Conservation (phyloP, 176 grass and related monocot genomes). For the Chrysopogon serrulatus region DNA sequence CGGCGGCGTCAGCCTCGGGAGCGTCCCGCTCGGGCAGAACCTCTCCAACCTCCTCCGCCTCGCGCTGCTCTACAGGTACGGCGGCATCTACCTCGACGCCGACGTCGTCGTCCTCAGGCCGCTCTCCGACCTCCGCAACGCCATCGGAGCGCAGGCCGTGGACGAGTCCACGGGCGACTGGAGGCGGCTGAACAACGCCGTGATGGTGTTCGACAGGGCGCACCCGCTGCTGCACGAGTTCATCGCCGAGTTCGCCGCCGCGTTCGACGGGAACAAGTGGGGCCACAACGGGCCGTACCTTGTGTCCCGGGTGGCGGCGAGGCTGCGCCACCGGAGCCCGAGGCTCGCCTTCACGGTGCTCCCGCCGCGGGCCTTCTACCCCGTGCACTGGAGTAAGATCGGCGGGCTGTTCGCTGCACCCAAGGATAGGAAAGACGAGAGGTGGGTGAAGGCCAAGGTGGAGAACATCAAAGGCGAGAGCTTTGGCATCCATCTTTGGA, state of each 20-base stretch:
- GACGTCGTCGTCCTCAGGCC: constrained; percentile 68
- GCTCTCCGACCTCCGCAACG: constrained; percentile 49
- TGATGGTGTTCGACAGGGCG: constrained; percentile 73
- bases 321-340: constrained; percentile 1
- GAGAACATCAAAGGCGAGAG: constrained; percentile 50
- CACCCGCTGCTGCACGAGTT: constrained; percentile 74
- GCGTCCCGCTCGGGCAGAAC: constrained; percentile 76
- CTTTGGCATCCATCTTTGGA: constrained; percentile 80
- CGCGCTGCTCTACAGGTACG: constrained; percentile 59
- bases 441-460: constrained; percentile 61
- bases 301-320: constrained; percentile 65
- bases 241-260: constrained; percentile 71
- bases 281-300: constrained; percentile 94
- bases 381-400: constrained; percentile 77
- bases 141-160: constrained; percentile 68
- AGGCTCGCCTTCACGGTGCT: constrained; percentile 44
- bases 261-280: constrained; percentile 85
- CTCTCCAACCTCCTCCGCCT: constrained; percentile 92
- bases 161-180: constrained; percentile 52
- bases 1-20: constrained; percentile 54
- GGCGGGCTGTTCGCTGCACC: constrained; percentile 55
- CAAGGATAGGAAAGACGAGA: constrained; percentile 13
- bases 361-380: constrained; percentile 79
- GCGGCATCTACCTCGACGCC: constrained; percentile 79
- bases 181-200: constrained; percentile 84